These are phyloP conservation scores for Auricularia sp. DNA, from an alignment of 768 basidiomycete genomes.

Conservation along the genomic window DNA sequence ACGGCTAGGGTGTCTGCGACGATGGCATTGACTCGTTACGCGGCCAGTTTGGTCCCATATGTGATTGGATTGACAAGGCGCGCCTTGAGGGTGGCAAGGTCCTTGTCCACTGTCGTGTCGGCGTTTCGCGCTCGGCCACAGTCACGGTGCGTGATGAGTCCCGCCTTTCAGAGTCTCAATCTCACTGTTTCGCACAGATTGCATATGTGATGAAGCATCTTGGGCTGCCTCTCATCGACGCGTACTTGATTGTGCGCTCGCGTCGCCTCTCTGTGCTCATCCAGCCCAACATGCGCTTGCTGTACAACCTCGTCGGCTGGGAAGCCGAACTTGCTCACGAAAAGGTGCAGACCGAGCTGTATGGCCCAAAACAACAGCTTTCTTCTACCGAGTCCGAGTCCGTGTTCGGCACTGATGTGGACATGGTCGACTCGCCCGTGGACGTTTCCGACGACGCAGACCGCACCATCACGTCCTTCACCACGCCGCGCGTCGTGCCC, in stretches of 20 bases:
- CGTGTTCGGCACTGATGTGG: not conserved
- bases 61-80: constrained; percentile 89
- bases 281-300: constrained; percentile 91
- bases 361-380: constrained; percentile 33
- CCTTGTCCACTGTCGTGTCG: constrained; percentile 96
- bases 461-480: not conserved
- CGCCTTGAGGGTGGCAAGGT: constrained; percentile 76
- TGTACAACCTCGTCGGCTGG: constrained; percentile 93
- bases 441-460: not conserved
- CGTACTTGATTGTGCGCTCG: constrained; percentile 87
- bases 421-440: not conserved
- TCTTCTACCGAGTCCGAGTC: constrained; percentile 3
- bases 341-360: constrained; percentile 21
- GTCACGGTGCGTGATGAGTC: constrained; percentile 54
- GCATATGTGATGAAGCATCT: constrained; percentile 97
- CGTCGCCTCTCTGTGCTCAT: constrained; percentile 82
- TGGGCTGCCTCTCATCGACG: constrained; percentile 75
- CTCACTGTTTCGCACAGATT: constrained; percentile 38
- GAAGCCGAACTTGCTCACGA: constrained; percentile 84
- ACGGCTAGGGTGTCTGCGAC: constrained; percentile 64
- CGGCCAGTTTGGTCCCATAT: constrained; percentile 78
- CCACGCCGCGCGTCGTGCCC: not conserved
- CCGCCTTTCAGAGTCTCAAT: not conserved
- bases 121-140: constrained; percentile 90
- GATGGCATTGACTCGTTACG: constrained; percentile 94